Base-by-base conservation (phyloP, 2,329 filamentous ascomycete species). In the Ceratocystiopsis sp. region DNA sequence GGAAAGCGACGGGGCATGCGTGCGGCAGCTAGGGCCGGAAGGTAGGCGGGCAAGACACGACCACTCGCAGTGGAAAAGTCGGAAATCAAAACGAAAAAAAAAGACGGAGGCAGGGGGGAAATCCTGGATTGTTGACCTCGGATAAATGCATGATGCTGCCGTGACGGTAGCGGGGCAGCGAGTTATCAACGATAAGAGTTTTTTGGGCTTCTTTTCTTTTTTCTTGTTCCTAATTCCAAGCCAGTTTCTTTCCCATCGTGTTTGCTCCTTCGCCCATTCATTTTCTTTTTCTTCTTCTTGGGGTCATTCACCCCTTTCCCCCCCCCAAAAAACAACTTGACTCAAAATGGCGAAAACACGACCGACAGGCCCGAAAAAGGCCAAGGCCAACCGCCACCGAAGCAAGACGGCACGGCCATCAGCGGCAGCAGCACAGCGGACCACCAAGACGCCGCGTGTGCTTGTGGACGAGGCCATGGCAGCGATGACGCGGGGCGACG, bases 401-500 rank as follows among this genome's bases (percentile, higher is more conserved):
- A 43, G 19, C 16, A 42, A 18, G 41, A 37, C 35, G 29, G 37
- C 19, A 7, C 19, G 19, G 10, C 38, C 38, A 17, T 35, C 42
- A 7, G 39, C 34, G 17, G 29, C 41, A 8, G 40, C 32, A 21
- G 34, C 42, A 12, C 19, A 35, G 13, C 42, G n/a, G 33, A 42
- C 43, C 38, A 42, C 43, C 38, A 49, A 49, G 35, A 21, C 44
- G n/a, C 46, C 48, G n/a, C 41, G 41, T 10, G 51, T 55, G 35
- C 52, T 59, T 10, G 54, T 62, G 40, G 49, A 48, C 29, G 55
- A 55, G 40, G 57, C 59, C 7, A 55, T 54, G 35, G 50, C 54
- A 14, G 51, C 51, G 37, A 58, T 62, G 49, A 59, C 59, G 38
- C 54, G 56, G 29, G 59, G 58, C 47, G 58, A 61, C 35, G 48